A percentile compares a stretch with the other conserved stretches of the same genome.
Evolutionary conservation across 2,329 filamentous ascomycete genomes (phyloP).

Genomic region (Aureobasidium namibiae): DNA sequence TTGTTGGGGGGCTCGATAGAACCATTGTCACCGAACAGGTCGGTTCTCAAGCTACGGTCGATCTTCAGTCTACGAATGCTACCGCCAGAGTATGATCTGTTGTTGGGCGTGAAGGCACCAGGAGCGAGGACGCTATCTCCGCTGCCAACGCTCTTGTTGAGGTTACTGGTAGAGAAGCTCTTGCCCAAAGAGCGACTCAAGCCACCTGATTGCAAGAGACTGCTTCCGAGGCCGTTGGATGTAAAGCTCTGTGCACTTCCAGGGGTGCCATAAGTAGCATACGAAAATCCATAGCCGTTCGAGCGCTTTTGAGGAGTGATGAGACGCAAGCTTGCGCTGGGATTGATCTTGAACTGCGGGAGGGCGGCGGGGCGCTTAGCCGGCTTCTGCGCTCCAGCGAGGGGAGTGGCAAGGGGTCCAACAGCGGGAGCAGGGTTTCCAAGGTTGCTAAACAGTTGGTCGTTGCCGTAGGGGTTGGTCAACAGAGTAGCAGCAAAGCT

Average conservation of each 20-base stretch:
- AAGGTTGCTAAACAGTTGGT: constrained; percentile 74
- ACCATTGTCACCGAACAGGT: constrained; percentile 44
- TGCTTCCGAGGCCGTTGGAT: constrained; percentile 53
- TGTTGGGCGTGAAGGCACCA: constrained; percentile 62
- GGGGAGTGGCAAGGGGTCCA: constrained; percentile 83
- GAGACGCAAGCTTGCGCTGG: constrained; percentile 68
- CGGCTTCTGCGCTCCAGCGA: constrained; percentile 66
- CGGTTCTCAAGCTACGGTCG: constrained; percentile 73
- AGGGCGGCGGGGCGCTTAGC: constrained; percentile 67
- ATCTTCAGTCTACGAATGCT: constrained; percentile 88
- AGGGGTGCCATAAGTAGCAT: constrained; percentile 84
- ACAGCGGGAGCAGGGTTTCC: constrained; percentile 60
- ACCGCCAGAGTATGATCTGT: constrained; percentile 58
- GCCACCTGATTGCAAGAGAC: constrained; percentile 50
- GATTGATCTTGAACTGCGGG: constrained; percentile 81
- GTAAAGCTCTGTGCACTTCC: constrained; percentile 65
- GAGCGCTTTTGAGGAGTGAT: constrained; percentile 70
- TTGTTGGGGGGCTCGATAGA: constrained; percentile 49
- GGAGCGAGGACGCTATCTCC: constrained; percentile 78
- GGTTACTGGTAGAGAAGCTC: constrained; percentile 79
- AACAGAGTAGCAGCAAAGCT: constrained; percentile 68
- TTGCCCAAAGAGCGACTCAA: constrained; percentile 64
- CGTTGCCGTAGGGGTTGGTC: constrained; percentile 83
- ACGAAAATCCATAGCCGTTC: constrained; percentile 78
- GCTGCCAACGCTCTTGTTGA: constrained; percentile 70